Evolutionary conservation across 2,329 filamentous ascomycete genomes (phyloP).

Genomic region (Stagonosporopsis vannaccii): DNA sequence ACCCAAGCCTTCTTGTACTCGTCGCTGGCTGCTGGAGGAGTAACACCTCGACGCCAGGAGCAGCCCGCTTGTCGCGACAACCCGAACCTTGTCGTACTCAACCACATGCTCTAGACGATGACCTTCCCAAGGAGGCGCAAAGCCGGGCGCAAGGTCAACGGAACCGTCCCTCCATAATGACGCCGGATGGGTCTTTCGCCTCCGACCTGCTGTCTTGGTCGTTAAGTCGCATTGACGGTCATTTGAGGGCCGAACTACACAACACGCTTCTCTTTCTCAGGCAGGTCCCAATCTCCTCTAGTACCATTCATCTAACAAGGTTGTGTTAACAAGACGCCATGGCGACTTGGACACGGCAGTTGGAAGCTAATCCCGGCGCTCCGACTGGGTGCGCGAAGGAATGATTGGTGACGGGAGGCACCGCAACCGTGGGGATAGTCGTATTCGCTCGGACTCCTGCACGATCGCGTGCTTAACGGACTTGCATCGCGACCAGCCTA

Average conservation of each 20-base stretch:
- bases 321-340: not conserved
- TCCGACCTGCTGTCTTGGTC: slow-evolving; percentile 14
- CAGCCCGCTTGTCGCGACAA: slow-evolving; percentile 1
- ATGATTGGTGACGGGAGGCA: slow-evolving; percentile 17
- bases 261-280: slow-evolving; percentile 15
- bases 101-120: not conserved
- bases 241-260: not conserved
- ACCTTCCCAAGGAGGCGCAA: slow-evolving; percentile 17
- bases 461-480: slow-evolving; percentile 10
- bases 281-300: slow-evolving; percentile 12
- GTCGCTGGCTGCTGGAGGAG: not conserved
- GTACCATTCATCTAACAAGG: slow-evolving; percentile 9
- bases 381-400: not conserved
- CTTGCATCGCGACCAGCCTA: slow-evolving; percentile 2
- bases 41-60: not conserved
- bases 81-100: slow-evolving; percentile 5
- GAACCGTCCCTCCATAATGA: slow-evolving; percentile 2
- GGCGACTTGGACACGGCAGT: slow-evolving; percentile 9
- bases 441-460: slow-evolving; percentile 3
- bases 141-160: slow-evolving; percentile 3
- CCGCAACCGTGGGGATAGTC: slow-evolving; percentile 3
- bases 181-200: slow-evolving; percentile 1
- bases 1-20: slow-evolving; percentile 12
- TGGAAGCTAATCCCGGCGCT: not conserved
- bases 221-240: slow-evolving; percentile 3